Evolutionary conservation across 495 filamentous ascomycete genomes (phyloP).

Genomic region (Massariosphaeria phaeospora): DNA sequence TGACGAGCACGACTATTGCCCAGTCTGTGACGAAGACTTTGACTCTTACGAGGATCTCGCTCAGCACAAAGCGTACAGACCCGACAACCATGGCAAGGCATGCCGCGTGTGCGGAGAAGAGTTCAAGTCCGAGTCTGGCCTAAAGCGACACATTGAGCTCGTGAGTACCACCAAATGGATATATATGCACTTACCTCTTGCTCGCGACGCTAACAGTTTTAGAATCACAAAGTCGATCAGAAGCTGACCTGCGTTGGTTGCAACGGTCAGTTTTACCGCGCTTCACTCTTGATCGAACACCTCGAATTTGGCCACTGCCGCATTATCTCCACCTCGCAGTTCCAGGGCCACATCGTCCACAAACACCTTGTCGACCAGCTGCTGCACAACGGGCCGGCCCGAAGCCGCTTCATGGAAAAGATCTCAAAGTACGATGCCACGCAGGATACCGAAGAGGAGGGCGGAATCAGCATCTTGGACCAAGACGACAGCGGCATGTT

Average conservation of each 20-base stretch:
- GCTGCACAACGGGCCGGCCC: slow-evolving; percentile 17
- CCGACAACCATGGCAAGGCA: slow-evolving; percentile 33
- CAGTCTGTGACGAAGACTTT: slow-evolving; percentile 49
- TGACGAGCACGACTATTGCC: slow-evolving; percentile 50
- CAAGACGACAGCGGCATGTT: not conserved
- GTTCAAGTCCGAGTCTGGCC: slow-evolving; percentile 46
- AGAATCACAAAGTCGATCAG: slow-evolving; percentile 44
- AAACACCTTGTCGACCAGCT: slow-evolving; percentile 40
- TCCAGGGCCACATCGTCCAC: slow-evolving; percentile 41
- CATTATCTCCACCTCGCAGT: slow-evolving; percentile 33
- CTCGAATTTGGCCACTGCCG: slow-evolving; percentile 48
- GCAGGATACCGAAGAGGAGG: slow-evolving; percentile 21
- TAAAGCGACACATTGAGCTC: slow-evolving; percentile 45
- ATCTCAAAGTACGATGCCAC: slow-evolving; percentile 19
- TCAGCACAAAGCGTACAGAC: slow-evolving; percentile 30
- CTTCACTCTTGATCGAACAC: slow-evolving; percentile 47
- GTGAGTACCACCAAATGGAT: slow-evolving; percentile 37
- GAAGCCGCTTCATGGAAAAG: slow-evolving; percentile 7
- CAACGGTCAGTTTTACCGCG: slow-evolving; percentile 42
- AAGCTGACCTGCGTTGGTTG: slow-evolving; percentile 49
- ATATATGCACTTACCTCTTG: too few relatives aligned
- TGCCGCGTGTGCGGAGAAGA: slow-evolving; percentile 52
- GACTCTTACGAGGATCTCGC: slow-evolving; percentile 41
- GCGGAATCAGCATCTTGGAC: slow-evolving; percentile 21
- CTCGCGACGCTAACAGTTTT: too few relatives aligned